Conservation (phyloP, 345 rosid species). For the Aquilaria sinensis region DNA sequence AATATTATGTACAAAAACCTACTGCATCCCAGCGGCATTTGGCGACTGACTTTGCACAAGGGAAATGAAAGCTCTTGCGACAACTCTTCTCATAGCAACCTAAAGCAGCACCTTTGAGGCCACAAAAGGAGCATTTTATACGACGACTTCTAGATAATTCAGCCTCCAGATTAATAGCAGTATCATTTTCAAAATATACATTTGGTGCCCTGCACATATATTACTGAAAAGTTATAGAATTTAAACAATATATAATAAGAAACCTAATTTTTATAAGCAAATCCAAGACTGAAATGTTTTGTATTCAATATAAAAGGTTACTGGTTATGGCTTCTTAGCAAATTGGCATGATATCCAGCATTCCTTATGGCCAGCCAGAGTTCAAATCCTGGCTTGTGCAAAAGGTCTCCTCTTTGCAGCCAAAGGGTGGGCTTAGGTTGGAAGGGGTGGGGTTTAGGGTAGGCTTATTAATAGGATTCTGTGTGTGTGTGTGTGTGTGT, state of each 20-base stretch:
- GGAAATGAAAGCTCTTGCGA: constrained; percentile 65
- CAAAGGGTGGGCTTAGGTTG: no score
- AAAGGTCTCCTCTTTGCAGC: no score
- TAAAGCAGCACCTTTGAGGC: constrained; percentile 90
- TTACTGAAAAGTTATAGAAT: not conserved
- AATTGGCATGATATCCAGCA: no score
- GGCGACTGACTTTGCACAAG: constrained; percentile 62
- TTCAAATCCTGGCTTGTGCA: no score
- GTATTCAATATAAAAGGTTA: not conserved
- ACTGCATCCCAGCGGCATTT: constrained; percentile 91
- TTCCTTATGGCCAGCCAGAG: no score
- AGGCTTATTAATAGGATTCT: no score
- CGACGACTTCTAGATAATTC: constrained; percentile 77
- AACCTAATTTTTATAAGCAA: not conserved
- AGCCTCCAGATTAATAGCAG: constrained; percentile 72
- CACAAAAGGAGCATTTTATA: constrained; percentile 75
- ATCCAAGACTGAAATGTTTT: not conserved
- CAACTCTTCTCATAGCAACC: constrained; percentile 84
- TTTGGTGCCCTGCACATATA: constrained; percentile 74
- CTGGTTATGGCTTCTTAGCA: no score
- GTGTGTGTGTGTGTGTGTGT: no score
- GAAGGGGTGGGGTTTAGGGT: no score
- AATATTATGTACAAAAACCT: constrained; percentile 21
- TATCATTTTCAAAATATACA: constrained; percentile 64
- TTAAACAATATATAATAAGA: not conserved